These are phyloP conservation scores for Ogataea kodamae DNA, from an alignment of 805 yeast species.

Conservation along the genomic window DNA sequence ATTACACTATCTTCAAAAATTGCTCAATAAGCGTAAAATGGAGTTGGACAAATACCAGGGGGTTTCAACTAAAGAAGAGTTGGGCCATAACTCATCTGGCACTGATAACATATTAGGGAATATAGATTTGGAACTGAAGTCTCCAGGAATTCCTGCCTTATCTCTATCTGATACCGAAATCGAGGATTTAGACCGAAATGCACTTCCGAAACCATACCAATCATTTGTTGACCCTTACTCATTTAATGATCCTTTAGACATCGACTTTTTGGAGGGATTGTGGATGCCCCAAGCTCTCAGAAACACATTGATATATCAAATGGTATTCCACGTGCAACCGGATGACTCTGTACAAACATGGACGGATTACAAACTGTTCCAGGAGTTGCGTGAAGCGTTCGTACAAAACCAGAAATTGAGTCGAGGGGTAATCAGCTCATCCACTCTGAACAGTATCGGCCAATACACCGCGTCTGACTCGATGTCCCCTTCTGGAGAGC, in stretches of 20 bases:
- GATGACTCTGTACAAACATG: conserved; percentile 88
- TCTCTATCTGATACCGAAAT: conserved; percentile 43
- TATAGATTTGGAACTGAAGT: conserved; percentile 33
- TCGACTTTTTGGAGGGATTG: conserved; percentile 76
- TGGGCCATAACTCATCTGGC: conserved; percentile 9
- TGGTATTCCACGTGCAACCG: conserved; percentile 92
- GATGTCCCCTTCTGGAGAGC: background rate
- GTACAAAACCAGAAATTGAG: conserved; percentile 21
- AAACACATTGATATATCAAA: conserved; percentile 76
- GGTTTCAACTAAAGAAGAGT: conserved; percentile 4
- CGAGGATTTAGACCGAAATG: conserved; percentile 35
- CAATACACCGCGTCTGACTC: background rate
- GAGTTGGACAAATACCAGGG: conserved; percentile 4
- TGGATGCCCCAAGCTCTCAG: conserved; percentile 83
- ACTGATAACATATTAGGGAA: conserved; percentile 9
- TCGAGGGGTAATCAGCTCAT: conserved; percentile 10
- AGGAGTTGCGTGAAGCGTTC: conserved; percentile 60
- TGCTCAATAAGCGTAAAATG: conserved; percentile 43
- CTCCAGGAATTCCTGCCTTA: conserved; percentile 27
- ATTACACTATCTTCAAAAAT: conserved; percentile 64
- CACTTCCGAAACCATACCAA: conserved; percentile 34
- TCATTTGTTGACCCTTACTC: conserved; percentile 78
- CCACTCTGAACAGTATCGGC: background rate
- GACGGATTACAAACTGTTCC: conserved; percentile 79
- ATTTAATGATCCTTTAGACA: conserved; percentile 82